Conservation (phyloP, 2,329 filamentous ascomycete species). For the Neofusicoccum laricinum region DNA sequence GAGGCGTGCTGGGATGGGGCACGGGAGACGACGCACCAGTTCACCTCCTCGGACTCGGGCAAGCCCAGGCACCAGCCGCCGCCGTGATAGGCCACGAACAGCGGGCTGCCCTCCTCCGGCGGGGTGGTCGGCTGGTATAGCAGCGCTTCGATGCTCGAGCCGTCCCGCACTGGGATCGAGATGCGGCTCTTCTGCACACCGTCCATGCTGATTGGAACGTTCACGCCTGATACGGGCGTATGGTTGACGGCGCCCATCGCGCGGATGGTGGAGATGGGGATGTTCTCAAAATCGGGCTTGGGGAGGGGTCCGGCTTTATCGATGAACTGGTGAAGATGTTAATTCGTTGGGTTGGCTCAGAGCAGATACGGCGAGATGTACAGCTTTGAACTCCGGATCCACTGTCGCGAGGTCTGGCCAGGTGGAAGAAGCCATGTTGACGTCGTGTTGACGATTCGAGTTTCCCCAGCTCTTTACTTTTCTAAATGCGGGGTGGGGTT, state of each 20-base stretch:
- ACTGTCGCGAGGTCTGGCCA: neutral
- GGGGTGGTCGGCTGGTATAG: neutral
- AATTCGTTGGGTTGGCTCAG: too few species aligned
- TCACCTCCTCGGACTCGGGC: slow-evolving; percentile 18
- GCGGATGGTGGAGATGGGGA: neutral
- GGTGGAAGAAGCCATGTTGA: neutral
- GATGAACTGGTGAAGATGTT: neutral
- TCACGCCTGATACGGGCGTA: neutral
- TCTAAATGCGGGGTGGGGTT: too few species aligned
- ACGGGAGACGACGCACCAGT: slow-evolving; percentile 4
- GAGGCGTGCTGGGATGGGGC: too few species aligned
- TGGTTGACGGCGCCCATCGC: neutral
- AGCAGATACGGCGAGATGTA: neutral
- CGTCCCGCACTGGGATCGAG: slow-evolving; percentile 1
- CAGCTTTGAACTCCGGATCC: slow-evolving; percentile 1
- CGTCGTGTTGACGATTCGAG: neutral
- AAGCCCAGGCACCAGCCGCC: slow-evolving; percentile 22
- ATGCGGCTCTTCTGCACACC: neutral
- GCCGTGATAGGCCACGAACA: slow-evolving; percentile 24
- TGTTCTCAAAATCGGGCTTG: neutral
- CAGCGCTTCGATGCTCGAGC: neutral
- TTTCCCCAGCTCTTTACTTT: too few species aligned
- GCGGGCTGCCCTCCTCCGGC: slow-evolving; percentile 3
- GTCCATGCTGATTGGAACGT: neutral
- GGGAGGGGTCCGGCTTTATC: neutral